Base-by-base conservation (phyloP, 371 early-diverging fungal species). In the Nematocida major region DNA sequence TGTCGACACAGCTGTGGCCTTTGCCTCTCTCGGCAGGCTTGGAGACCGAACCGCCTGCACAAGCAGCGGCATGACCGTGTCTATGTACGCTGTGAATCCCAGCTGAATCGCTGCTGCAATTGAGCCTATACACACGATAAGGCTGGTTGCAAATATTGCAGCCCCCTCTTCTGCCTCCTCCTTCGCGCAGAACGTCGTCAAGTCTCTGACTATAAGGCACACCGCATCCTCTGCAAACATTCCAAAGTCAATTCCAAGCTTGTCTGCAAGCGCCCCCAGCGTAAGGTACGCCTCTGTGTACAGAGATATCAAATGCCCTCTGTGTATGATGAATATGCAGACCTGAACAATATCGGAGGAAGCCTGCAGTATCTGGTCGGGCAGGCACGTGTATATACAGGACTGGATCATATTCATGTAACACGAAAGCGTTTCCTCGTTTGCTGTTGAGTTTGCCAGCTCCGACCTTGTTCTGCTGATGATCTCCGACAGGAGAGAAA, bases 1-100 rank as follows among this genome's bases (percentile, higher is more conserved):
- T 84, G 90, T 89, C 0, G 93, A 89, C 13, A 97, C 87, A 67
- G 93, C 92, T 20, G 89, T 87, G 0, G 95, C 92, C 86, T 94
- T 93, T 20, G 95, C 48, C 15, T 81, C 77, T 51, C 47, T 48
- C n/a, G 67, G 38, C 3, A 79, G 53, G 20, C 54, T 4, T 20
- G 66, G 49, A 15, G 81, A 68, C 20, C 24, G 32, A 26, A 82
- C 54, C 42, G 66, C 57, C 20, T 73, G 50, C 2, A 81, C 57
- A 13, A 82, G 53, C 18, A 53, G 7, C 11, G 81, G 79, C 3
- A 81, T 68, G 11, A 82, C 50, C 39, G 67, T 34, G 20, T 67
- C 53, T 22, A 78, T 49, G 39, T 68, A 76, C 15, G 36, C 38
- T 26, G 67, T 65, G 51, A 84, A 84, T 5, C 83, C 80, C 34